Conservation (phyloP, 108 stramenopile species). For the Skeletonema costatum region DNA sequence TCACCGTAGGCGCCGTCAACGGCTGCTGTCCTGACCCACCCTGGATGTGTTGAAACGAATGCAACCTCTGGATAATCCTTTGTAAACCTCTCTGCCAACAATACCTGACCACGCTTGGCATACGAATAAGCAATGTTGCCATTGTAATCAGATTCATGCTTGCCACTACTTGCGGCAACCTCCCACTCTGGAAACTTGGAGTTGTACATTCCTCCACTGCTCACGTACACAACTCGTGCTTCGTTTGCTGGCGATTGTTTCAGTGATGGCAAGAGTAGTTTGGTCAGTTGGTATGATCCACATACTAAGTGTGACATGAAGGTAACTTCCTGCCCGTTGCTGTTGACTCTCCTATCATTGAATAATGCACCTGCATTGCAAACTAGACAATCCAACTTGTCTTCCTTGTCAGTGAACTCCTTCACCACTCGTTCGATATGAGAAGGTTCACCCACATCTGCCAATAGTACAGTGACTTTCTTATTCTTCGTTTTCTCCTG, state of each 20-base stretch:
- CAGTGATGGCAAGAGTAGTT: constrained; percentile 65
- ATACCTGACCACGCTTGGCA: constrained; percentile 93
- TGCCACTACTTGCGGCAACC: constrained; percentile 53
- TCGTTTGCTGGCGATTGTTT: constrained; percentile 39
- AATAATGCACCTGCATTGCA: constrained; percentile 93
- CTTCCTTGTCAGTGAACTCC: constrained; percentile 62
- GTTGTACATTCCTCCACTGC: constrained; percentile 91
- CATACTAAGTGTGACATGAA: constrained; percentile 89
- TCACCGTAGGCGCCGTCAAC: constrained; percentile 89
- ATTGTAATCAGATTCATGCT: constrained; percentile 62
- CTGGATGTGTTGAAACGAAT: constrained; percentile 73
- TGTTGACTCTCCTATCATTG: constrained; percentile 76
- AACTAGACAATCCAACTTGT: constrained; percentile 78
- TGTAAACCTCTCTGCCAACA: constrained; percentile 78
- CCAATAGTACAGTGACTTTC: constrained; percentile 61
- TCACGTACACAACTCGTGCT: constrained; percentile 60
- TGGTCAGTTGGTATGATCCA: constrained; percentile 79
- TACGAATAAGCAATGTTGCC: constrained; percentile 89
- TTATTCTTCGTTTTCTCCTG: constrained; percentile 55
- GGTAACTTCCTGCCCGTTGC: constrained; percentile 88
- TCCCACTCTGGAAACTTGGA: constrained; percentile 89
- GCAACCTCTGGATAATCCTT: constrained; percentile 58
- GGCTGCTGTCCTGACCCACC: constrained; percentile 84
- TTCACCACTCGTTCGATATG: constrained; percentile 63
- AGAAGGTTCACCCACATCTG: constrained; percentile 67